Evolutionary conservation across 1,139 yeast species (phyloP), one percentile per base, ranked within the genome.

Genomic region (Lodderomyces jiufengensis): DNA sequence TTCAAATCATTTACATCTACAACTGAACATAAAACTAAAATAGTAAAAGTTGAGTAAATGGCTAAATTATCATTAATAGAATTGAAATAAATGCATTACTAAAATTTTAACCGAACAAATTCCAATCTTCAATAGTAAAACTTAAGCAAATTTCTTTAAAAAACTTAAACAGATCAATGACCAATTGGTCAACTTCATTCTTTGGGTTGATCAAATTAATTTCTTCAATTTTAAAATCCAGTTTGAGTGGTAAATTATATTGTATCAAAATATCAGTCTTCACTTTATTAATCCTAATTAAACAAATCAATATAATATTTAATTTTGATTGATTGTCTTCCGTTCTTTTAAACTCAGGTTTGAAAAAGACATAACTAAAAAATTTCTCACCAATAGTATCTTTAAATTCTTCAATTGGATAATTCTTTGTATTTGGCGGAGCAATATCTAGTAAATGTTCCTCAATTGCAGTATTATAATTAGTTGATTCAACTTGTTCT

Each of bases 191-290:
- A 27, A 66, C 49, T 25, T 48, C 40, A 12, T 40, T 37, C 7
- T 55, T 28, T 43, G 37, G n/a, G n/a, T 18, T 18, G 20, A 18
- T 18, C 20, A 18, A 18, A 5, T 18, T 18, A 5, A 18, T 52
- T 6, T 14, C 33, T 25, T 20, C 11, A 9, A 46, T 29, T 38
- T 58, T 27, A 37, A 24, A 23, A 3, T 25, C 32, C 13, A 23
- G 20, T 11, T 32, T 32, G n/a, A 38, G 26, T 13, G 86, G 84
- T 2, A 78, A 63, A 46, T 81, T 81, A 52, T 75, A 68, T 2
- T 84, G 73, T 12, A 84, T 57, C 34, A 84, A 51, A 2, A 81
- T 66, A 55, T 86, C 95, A 0, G 94, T 80, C 1, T 59, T 58
- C 0, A 64, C 78, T 33, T 64, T 66, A 3, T 52, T 50, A 27